These are phyloP conservation scores for Nicotiana tabacum DNA, from an alignment of 257 asterid genomes.

Conservation along the genomic window DNA sequence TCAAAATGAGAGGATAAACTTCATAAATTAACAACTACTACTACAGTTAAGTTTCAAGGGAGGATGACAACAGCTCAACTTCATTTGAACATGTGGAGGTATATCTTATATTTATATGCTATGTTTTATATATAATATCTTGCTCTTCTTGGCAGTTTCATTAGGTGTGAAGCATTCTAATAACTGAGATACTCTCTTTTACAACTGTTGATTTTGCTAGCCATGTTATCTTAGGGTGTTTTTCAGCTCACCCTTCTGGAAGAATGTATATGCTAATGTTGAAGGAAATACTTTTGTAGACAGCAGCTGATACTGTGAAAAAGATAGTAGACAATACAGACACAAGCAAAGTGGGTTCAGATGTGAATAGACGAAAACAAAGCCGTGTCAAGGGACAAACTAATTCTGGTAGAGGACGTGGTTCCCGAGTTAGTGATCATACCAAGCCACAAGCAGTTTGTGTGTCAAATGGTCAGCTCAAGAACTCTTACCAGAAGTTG, in stretches of 20 bases:
- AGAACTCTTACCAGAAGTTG: slow-evolving; percentile 53
- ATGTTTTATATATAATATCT: no score
- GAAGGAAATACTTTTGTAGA: slow-evolving; percentile 30
- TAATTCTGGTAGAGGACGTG: slow-evolving; percentile 45
- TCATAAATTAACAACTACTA: no score
- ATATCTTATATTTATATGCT: no score
- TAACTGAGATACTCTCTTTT: background rate
- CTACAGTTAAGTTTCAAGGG: no score
- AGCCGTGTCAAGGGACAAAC: slow-evolving; percentile 61
- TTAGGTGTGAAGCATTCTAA: background rate
- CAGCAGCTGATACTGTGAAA: slow-evolving; percentile 45
- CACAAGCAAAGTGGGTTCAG: slow-evolving; percentile 45
- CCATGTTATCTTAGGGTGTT: background rate
- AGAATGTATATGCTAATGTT: slow-evolving; percentile 19
- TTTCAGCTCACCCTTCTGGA: background rate
- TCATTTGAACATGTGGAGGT: no score
- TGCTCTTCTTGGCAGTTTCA: no score
- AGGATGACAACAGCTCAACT: no score
- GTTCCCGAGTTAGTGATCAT: slow-evolving; percentile 58
- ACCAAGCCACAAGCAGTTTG: slow-evolving; percentile 41
- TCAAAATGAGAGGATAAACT: no score
- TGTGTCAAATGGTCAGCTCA: slow-evolving; percentile 61
- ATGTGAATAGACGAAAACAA: slow-evolving; percentile 59
- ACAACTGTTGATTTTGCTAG: background rate
- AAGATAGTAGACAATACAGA: slow-evolving; percentile 41